Percentiles rank a stretch among this genome's conserved stretches.
Conservation (phyloP, 306 rosid species). For the Corylus heterophylla region DNA sequence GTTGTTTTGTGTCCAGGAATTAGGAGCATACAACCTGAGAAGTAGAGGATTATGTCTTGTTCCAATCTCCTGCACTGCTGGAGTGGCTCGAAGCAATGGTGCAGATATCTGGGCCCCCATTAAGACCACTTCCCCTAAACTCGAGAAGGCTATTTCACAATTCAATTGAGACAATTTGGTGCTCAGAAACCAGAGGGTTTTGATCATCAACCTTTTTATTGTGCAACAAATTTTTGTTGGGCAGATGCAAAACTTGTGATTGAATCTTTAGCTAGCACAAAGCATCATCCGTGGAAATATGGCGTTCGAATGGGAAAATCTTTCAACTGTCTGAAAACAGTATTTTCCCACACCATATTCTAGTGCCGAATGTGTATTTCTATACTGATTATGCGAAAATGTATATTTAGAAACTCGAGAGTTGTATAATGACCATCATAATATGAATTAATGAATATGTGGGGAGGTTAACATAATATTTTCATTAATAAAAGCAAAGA, state of each 20-base stretch:
- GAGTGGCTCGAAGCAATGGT: slow-evolving; percentile 89
- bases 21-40: slow-evolving; percentile 71
- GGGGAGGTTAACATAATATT: no score
- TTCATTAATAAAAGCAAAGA: no score
- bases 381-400: slow-evolving; percentile 39
- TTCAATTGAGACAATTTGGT: slow-evolving; percentile 43
- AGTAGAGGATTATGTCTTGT: slow-evolving; percentile 85
- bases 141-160: slow-evolving; percentile 45
- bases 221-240: slow-evolving; percentile 19
- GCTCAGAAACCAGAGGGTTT: slow-evolving; percentile 31
- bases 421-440: no score
- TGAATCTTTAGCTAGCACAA: slow-evolving; percentile 23
- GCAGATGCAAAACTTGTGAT: slow-evolving; percentile 28
- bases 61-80: slow-evolving; percentile 72
- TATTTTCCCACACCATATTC: slow-evolving; percentile 44
- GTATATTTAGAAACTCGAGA: slow-evolving; percentile 43
- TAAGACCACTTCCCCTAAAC: slow-evolving; percentile 62
- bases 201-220: slow-evolving; percentile 23
- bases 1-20: slow-evolving; percentile 46
- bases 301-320: slow-evolving; percentile 28
- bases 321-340: slow-evolving; percentile 28
- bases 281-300: slow-evolving; percentile 26
- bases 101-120: slow-evolving; percentile 99
- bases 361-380: slow-evolving; percentile 13
- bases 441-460: no score